Percentiles rank a stretch among this genome's conserved stretches.
Conservation (phyloP, 2,329 filamentous ascomycete species). For the Cladosporium cucumerinum region DNA sequence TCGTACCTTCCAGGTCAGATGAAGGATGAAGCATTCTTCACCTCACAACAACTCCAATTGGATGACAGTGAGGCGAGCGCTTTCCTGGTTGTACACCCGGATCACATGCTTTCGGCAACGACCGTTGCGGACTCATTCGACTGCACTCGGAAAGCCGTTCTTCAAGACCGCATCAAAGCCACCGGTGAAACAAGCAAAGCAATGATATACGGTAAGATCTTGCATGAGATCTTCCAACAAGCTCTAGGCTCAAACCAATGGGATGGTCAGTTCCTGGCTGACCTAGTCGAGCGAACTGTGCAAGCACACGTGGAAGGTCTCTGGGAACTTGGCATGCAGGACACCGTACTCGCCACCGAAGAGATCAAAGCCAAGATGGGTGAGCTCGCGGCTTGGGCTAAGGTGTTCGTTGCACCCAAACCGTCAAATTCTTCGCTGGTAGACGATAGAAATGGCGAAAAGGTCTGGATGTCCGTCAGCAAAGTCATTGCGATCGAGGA, state of each 20-base stretch:
- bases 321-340: slow-evolving; percentile 74
- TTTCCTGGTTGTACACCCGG: slow-evolving; percentile 87
- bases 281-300: slow-evolving; percentile 66
- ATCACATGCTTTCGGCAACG: slow-evolving; percentile 91
- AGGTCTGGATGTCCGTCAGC: slow-evolving; percentile 77
- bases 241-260: slow-evolving; percentile 80
- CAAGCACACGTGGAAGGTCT: slow-evolving; percentile 80
- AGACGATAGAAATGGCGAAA: slow-evolving; percentile 73
- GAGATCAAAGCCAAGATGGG: slow-evolving; percentile 80
- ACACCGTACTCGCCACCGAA: slow-evolving; percentile 67
- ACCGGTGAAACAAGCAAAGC: slow-evolving; percentile 75
- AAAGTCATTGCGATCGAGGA: slow-evolving; percentile 96
- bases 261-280: slow-evolving; percentile 64
- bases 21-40: neutral
- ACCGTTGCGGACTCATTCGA: slow-evolving; percentile 95
- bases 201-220: slow-evolving; percentile 85
- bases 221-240: slow-evolving; percentile 94
- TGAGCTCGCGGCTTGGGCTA: slow-evolving; percentile 79
- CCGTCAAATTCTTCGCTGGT: slow-evolving; percentile 72
- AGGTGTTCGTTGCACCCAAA: slow-evolving; percentile 68
- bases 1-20: slow-evolving; percentile 56
- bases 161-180: slow-evolving; percentile 92
- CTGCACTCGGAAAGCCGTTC: slow-evolving; percentile 83
- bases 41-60: slow-evolving; percentile 69
- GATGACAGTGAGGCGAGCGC: slow-evolving; percentile 68